phyloP scores from a whole-genome alignment of 1,139 yeast genomes.

The Candida mesenterica region DNA sequence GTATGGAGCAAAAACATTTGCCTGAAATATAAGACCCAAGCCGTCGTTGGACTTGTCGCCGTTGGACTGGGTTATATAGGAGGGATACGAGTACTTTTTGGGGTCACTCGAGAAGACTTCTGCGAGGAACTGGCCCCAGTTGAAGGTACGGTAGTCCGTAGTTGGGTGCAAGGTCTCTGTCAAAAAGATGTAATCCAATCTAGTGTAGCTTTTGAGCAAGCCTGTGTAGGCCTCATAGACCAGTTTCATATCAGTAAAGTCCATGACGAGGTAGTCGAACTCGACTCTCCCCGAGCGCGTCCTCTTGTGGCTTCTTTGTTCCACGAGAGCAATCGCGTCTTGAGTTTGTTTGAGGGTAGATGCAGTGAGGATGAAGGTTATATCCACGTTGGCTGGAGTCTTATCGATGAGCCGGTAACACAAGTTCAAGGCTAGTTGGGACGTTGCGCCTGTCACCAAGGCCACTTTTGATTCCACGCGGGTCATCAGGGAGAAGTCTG shows the following conservation, averaged over 20 bases:
- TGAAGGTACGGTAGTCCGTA: slow-evolving; percentile 55
- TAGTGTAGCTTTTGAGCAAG: slow-evolving; percentile 56
- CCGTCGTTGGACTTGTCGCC: slow-evolving; percentile 74
- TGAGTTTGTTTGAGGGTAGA: slow-evolving; percentile 82
- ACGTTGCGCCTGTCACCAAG: slow-evolving; percentile 46
- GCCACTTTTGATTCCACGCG: slow-evolving; percentile 31
- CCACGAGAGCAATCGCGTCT: slow-evolving; percentile 66
- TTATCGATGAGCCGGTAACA: slow-evolving; percentile 73
- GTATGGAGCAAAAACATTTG: slow-evolving; percentile 93
- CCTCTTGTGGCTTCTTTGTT: slow-evolving; percentile 44
- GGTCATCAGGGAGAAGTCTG: slow-evolving; percentile 14
- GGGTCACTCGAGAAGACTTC: slow-evolving; percentile 43
- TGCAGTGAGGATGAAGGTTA: slow-evolving; percentile 84
- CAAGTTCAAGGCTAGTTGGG: slow-evolving; percentile 81
- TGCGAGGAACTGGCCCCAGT: slow-evolving; percentile 72
- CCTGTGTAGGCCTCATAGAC: slow-evolving; percentile 73
- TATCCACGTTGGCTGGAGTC: slow-evolving; percentile 48
- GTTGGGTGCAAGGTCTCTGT: slow-evolving; percentile 91
- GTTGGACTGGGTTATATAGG: slow-evolving; percentile 81
- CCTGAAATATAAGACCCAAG: slow-evolving; percentile 87
- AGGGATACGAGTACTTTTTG: slow-evolving; percentile 58
- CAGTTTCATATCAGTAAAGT: slow-evolving; percentile 85
- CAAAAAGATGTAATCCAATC: slow-evolving; percentile 74
- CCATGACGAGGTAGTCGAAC: slow-evolving; percentile 83
- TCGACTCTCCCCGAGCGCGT: slow-evolving; percentile 57